Conservation (phyloP, 2,329 filamentous ascomycete species). For the Aurifilum marmelostoma region DNA sequence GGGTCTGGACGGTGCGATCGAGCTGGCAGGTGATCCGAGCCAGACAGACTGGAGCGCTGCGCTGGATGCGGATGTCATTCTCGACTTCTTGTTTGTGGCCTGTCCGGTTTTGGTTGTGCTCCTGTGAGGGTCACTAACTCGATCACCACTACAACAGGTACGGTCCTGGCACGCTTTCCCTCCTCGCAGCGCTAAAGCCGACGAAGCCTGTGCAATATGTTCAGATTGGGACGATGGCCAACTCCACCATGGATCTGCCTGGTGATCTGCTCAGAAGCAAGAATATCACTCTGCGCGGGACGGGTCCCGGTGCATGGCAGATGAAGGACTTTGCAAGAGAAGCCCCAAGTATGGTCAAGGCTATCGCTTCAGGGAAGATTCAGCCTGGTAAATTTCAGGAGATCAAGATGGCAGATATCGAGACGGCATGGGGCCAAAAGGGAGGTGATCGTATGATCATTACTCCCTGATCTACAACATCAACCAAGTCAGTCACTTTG, state of each 20-base stretch:
- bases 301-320: slow-evolving; percentile 49
- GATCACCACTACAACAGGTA: slow-evolving; percentile 37
- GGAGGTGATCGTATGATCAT: slow-evolving; percentile 10
- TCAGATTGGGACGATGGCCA: slow-evolving; percentile 51
- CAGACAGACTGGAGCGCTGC: slow-evolving; percentile 50
- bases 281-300: slow-evolving; percentile 51
- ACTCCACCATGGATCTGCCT: slow-evolving; percentile 44
- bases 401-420: slow-evolving; percentile 25
- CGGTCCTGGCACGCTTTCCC: slow-evolving; percentile 47
- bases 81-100: slow-evolving; percentile 54
- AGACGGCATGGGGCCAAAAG: slow-evolving; percentile 13
- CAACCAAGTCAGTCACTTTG: not conserved
- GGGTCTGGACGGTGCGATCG: slow-evolving; percentile 50
- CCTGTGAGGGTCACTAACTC: too few species aligned
- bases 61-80: slow-evolving; percentile 54
- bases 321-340: slow-evolving; percentile 38
- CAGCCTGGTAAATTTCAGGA: slow-evolving; percentile 40
- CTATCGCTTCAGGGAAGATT: slow-evolving; percentile 39
- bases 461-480: not conserved
- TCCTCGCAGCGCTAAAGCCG: slow-evolving; percentile 46
- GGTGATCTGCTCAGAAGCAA: slow-evolving; percentile 50
- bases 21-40: slow-evolving; percentile 44
- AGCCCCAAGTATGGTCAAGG: slow-evolving; percentile 36
- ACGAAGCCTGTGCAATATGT: slow-evolving; percentile 55
- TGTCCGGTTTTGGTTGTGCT: not conserved